Percentiles rank a stretch among this genome's conserved stretches.
These are phyloP conservation scores for Pythium rhizo-oryzae DNA, from an alignment of 352 stramenopile genomes.

Conservation along the genomic window DNA sequence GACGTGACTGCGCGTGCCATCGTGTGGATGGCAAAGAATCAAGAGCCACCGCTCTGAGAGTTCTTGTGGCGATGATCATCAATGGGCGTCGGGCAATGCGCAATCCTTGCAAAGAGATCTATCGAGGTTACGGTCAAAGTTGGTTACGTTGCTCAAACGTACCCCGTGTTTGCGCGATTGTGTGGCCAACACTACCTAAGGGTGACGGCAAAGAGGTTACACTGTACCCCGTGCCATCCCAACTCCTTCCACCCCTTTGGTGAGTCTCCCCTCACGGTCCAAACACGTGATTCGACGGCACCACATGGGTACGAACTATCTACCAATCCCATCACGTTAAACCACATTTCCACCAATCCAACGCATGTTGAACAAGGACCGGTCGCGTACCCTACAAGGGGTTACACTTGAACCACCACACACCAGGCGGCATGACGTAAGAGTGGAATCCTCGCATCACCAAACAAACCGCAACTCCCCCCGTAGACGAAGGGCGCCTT, in stretches of 20 bases:
- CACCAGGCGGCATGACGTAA: constrained; percentile 15
- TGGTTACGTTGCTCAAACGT: constrained; percentile 2
- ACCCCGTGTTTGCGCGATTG: constrained; percentile 20
- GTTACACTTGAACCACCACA: constrained; percentile 17
- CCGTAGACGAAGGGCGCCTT: constrained; percentile 16
- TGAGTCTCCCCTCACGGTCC: neutral
- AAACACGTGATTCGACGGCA: constrained; percentile 21
- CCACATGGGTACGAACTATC: neutral
- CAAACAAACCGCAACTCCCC: neutral
- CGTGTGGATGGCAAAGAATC: too few relatives aligned
- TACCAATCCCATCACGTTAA: constrained; percentile 7
- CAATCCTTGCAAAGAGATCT: neutral
- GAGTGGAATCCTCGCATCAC: neutral
- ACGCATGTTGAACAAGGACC: constrained; percentile 26
- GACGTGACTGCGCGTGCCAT: too few relatives aligned
- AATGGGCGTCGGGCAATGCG: neutral
- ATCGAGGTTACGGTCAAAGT: neutral
- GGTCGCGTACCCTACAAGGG: constrained; percentile 1
- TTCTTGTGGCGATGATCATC: too few relatives aligned
- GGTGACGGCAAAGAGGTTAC: neutral
- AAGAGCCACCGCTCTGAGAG: too few relatives aligned
- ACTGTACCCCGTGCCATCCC: neutral
- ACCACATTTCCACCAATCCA: constrained; percentile 18
- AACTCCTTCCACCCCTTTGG: neutral
- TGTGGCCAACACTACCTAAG: constrained; percentile 21